Percentiles rank a stretch among this genome's conserved stretches.
phyloP scores from a whole-genome alignment of 1,284 basidiomycete genomes.

The Trametes sp. region DNA sequence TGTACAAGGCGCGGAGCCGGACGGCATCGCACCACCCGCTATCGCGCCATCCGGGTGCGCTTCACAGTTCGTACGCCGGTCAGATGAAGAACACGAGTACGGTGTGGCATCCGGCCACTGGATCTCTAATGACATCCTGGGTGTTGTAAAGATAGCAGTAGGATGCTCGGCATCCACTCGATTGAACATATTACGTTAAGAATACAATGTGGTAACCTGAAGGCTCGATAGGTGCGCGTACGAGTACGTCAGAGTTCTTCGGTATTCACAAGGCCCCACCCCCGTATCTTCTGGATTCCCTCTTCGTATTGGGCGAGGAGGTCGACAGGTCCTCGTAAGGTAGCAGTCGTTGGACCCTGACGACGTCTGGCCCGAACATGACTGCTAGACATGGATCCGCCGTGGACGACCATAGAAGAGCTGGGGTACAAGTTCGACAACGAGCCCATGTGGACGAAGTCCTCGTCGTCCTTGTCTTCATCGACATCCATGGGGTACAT shows the following conservation, averaged over 20 bases:
- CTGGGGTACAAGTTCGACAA: not conserved
- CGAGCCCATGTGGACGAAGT: not conserved
- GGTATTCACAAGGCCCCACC: slow-evolving; percentile 20
- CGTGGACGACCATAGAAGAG: not conserved
- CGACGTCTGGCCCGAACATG: not conserved
- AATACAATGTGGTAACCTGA: not conserved
- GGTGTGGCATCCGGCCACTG: not conserved
- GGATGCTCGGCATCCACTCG: not conserved
- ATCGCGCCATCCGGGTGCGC: not conserved
- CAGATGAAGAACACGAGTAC: not conserved
- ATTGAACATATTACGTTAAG: not conserved
- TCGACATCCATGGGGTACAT: no score
- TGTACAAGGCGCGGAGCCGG: not conserved
- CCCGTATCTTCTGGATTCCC: slow-evolving; percentile 30
- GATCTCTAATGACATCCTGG: no score
- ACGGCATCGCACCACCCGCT: not conserved
- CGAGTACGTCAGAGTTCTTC: not conserved
- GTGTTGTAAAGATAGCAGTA: not conserved
- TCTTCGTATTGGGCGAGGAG: slow-evolving; percentile 33
- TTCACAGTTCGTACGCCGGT: not conserved
- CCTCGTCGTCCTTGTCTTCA: no score
- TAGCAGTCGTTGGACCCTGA: not conserved
- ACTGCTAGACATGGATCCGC: not conserved
- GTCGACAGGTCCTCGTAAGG: not conserved
- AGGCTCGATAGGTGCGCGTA: not conserved